These are phyloP conservation scores for Anthracocystis setariae DNA, from an alignment of 1,284 basidiomycete species.

Conservation along the genomic window DNA sequence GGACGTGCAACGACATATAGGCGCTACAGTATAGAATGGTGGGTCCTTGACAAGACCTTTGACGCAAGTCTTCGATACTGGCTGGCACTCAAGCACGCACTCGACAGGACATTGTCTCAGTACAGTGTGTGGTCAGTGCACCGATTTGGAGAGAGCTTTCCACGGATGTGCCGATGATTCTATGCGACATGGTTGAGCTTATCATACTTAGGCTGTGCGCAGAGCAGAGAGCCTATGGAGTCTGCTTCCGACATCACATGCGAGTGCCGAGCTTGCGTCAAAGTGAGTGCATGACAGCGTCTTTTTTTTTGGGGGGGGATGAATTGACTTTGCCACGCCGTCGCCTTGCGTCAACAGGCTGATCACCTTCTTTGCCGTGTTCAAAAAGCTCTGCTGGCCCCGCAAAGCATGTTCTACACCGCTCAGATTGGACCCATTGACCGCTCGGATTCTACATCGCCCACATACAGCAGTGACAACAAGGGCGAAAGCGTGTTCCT, in stretches of 20 bases:
- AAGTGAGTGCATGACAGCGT: neutral
- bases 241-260: constrained; percentile 4
- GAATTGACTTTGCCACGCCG: neutral
- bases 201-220: neutral
- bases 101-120: no score
- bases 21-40: no score
- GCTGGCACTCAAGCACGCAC: no score
- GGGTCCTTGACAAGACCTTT: no score
- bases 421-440: neutral
- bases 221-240: neutral
- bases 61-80: neutral
- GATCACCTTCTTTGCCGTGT: neutral
- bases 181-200: neutral
- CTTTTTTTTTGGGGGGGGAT: no score
- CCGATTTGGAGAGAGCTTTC: neutral
- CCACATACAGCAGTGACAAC: neutral
- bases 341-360: constrained; percentile 15
- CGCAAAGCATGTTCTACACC: neutral
- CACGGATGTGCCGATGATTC: neutral
- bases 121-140: constrained; percentile 1
- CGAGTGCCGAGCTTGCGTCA: constrained; percentile 8
- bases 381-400: neutral
- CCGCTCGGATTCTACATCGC: neutral
- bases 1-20: no score
- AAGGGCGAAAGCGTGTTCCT: neutral